Evolutionary conservation across 2,329 filamentous ascomycete species (phyloP).

Genomic region (Hymenoscyphus fraxineus): DNA sequence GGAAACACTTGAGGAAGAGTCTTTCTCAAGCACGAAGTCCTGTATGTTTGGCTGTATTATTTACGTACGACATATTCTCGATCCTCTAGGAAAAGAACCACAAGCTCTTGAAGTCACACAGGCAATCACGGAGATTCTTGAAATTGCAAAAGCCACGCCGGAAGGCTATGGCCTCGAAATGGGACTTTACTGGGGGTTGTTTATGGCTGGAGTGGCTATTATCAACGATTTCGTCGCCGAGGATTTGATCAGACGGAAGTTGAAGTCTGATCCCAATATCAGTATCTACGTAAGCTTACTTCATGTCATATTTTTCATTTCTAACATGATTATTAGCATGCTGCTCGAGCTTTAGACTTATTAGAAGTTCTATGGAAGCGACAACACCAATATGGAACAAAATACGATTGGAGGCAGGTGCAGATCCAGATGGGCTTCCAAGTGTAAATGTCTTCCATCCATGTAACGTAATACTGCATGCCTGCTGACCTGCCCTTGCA

Average conservation of each 20-base stretch:
- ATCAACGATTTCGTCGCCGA: constrained; percentile 30
- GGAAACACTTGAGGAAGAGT: constrained; percentile 32
- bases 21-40: constrained; percentile 31
- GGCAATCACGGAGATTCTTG: constrained; percentile 28
- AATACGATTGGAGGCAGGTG: constrained; percentile 33
- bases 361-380: constrained; percentile 33
- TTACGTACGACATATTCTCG: constrained; percentile 31
- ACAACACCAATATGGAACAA: constrained; percentile 31
- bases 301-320: neutral
- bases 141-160: constrained; percentile 31
- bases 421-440: constrained; percentile 33
- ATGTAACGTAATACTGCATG: neutral
- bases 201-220: constrained; percentile 31
- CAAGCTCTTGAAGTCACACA: constrained; percentile 25
- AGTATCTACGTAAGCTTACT: constrained; percentile 30
- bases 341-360: constrained; percentile 30
- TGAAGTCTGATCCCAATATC: constrained; percentile 28
- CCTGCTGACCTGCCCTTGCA: no score
- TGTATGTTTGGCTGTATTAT: constrained; percentile 30
- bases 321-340: constrained; percentile 25
- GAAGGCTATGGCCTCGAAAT: constrained; percentile 33
- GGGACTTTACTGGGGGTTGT: constrained; percentile 33
- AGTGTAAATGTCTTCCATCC: constrained; percentile 22
- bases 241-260: constrained; percentile 28
- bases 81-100: constrained; percentile 25